These are phyloP conservation scores for Corymbia calophylla DNA, from an alignment of 441 rosid genomes.

Conservation along the genomic window DNA sequence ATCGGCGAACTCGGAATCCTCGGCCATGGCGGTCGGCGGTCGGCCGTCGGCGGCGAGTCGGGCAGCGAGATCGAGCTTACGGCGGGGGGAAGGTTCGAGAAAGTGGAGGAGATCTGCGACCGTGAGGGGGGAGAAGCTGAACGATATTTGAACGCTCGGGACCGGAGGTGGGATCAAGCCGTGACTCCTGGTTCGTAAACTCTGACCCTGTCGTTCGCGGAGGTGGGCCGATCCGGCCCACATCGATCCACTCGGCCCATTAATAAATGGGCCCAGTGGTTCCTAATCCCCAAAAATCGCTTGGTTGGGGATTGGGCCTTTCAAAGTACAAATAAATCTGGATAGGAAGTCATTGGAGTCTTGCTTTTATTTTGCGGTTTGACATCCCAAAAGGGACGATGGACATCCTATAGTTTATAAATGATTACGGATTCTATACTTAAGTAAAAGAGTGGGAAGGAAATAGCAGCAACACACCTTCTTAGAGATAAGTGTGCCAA, in stretches of 20 bases:
- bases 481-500: too few species aligned
- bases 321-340: not conserved
- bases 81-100: not conserved
- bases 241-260: not conserved
- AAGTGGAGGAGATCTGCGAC: not conserved
- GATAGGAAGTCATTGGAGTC: not conserved
- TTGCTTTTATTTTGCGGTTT: not conserved
- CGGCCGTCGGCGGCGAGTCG: not conserved
- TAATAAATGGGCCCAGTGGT: not conserved
- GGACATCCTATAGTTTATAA: not conserved
- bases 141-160: not conserved
- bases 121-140: not conserved
- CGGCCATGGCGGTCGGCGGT: not conserved
- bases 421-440: too few species aligned
- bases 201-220: not conserved
- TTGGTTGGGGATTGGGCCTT: not conserved
- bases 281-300: not conserved
- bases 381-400: not conserved
- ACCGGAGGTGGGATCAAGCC: not conserved
- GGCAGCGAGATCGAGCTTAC: not conserved
- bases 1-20: not conserved
- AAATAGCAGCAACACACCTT: not conserved
- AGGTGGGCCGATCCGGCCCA: not conserved
- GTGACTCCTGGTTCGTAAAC: not conserved
- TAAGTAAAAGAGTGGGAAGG: not conserved